Evolutionary conservation across 2,329 filamentous ascomycete genomes (phyloP).

Genomic region (Penicillium griseofulvum): DNA sequence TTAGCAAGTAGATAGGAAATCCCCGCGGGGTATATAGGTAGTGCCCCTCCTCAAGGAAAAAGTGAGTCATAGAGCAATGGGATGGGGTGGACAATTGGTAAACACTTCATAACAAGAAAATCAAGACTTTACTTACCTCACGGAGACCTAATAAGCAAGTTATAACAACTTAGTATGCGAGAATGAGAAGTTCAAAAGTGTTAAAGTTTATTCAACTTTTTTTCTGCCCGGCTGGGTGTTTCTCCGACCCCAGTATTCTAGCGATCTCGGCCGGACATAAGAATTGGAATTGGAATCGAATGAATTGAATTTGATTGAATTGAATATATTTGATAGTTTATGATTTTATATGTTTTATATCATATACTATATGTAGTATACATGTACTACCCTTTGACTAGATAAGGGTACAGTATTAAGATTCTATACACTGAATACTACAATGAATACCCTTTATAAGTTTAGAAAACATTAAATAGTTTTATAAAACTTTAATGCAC

Average conservation of each 20-base stretch:
- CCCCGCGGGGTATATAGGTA: constrained; percentile 22
- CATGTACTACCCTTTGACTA: too few relatives aligned
- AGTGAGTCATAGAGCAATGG: not conserved
- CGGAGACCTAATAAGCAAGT: constrained; percentile 25
- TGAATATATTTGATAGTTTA: not conserved
- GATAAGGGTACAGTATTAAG: not conserved
- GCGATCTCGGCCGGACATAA: not conserved
- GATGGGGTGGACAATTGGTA: not conserved
- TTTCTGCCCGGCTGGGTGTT: constrained; percentile 25
- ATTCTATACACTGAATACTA: too few relatives aligned
- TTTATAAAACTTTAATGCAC: too few relatives aligned
- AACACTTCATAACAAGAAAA: not conserved
- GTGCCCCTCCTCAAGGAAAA: constrained; percentile 10
- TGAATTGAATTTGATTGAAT: not conserved
- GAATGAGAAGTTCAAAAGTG: constrained; percentile 4
- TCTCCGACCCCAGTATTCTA: constrained; percentile 20
- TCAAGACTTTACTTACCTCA: constrained; percentile 16
- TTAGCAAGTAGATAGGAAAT: constrained; percentile 17
- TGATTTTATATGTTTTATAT: not conserved
- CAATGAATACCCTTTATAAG: too few relatives aligned
- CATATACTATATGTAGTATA: too few relatives aligned
- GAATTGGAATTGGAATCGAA: not conserved
- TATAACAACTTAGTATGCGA: constrained; percentile 4
- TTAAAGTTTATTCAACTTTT: constrained; percentile 18
- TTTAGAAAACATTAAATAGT: too few relatives aligned